These are phyloP conservation scores for Jatropha multifida DNA, from an alignment of 441 rosid genomes.

Conservation along the genomic window DNA sequence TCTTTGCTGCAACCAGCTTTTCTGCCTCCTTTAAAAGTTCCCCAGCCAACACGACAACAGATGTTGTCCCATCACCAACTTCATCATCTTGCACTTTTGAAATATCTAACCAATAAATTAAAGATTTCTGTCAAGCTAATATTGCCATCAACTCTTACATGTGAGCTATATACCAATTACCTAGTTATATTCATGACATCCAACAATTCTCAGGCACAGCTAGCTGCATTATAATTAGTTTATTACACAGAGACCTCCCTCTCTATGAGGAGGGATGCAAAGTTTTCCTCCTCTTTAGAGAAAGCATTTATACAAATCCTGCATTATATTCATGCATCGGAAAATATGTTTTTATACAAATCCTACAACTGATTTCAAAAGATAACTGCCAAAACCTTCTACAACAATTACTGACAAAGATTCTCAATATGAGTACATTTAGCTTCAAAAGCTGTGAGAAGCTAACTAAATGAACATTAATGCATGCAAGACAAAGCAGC, in stretches of 20 bases:
- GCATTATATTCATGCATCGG: not conserved
- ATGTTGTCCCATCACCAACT: slow-evolving; percentile 99
- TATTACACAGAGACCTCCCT: not conserved
- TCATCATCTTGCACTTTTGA: slow-evolving; percentile 99
- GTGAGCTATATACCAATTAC: not conserved
- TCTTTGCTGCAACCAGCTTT: slow-evolving; percentile 84
- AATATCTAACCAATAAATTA: slow-evolving; percentile 54
- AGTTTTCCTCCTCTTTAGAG: not conserved
- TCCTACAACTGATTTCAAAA: not conserved
- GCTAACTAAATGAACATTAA: not conserved
- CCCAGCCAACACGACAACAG: slow-evolving; percentile 98
- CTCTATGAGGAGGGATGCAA: not conserved
- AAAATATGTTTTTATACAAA: not conserved
- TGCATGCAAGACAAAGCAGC: not conserved
- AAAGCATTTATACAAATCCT: not conserved
- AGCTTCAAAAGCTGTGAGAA: not conserved
- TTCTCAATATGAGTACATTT: not conserved
- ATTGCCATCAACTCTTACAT: slow-evolving; percentile 3
- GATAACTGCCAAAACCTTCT: not conserved
- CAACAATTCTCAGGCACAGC: not conserved
- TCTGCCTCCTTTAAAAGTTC: slow-evolving; percentile 98
- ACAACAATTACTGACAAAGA: not conserved
- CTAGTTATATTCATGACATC: not conserved
- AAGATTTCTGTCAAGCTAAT: slow-evolving; percentile 20
- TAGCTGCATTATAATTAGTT: not conserved